Evolutionary conservation across 805 yeast species (phyloP).

Genomic region (Ogataea pini): DNA sequence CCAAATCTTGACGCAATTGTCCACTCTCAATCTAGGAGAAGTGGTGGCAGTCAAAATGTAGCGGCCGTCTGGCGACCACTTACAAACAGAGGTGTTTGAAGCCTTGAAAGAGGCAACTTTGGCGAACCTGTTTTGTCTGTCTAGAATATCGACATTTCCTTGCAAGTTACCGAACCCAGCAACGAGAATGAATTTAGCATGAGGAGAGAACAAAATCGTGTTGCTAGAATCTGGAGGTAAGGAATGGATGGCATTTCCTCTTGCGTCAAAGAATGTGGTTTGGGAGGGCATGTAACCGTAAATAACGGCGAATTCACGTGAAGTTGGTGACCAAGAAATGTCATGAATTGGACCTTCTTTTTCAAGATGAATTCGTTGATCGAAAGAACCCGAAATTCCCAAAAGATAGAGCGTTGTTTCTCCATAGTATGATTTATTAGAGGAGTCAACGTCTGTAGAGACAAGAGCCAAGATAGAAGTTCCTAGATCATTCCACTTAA

Average conservation of each 20-base stretch:
- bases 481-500: conserved; percentile 93
- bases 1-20: conserved; percentile 93
- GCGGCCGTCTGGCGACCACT: conserved; percentile 98
- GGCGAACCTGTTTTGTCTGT: conserved; percentile 80
- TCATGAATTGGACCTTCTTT: conserved; percentile 98
- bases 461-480: conserved; percentile 92
- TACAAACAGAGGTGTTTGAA: conserved; percentile 91
- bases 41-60: conserved; percentile 94
- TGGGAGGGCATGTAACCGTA: conserved; percentile 98
- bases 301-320: conserved; percentile 95
- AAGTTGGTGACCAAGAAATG: conserved; percentile 94
- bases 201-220: conserved; percentile 90
- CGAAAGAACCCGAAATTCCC: conserved; percentile 91
- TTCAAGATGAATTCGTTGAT: conserved; percentile 81
- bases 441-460: conserved; percentile 91
- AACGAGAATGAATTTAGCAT: conserved; percentile 84
- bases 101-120: conserved; percentile 86
- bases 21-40: conserved; percentile 94
- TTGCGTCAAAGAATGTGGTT: conserved; percentile 89
- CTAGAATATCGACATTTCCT: conserved; percentile 93
- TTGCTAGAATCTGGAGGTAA: conserved; percentile 88
- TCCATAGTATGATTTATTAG: conserved; percentile 94
- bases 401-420: conserved; percentile 89
- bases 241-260: conserved; percentile 84
- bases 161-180: conserved; percentile 98